These are phyloP conservation scores for Asclepias syriaca DNA, from an alignment of 257 asterid species.

Conservation along the genomic window DNA sequence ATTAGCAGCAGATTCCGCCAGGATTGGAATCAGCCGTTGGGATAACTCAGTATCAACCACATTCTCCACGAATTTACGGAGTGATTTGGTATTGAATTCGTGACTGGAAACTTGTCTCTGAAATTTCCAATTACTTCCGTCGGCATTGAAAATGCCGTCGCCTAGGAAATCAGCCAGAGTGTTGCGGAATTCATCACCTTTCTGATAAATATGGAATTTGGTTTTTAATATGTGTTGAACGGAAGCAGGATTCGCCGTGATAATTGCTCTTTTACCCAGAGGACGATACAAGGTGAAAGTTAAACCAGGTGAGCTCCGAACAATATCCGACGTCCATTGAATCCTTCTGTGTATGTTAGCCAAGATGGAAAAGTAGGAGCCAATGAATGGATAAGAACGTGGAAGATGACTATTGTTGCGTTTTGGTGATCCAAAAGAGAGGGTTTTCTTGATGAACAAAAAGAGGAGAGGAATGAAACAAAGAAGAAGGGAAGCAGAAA, in stretches of 20 bases:
- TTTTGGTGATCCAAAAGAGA: not conserved
- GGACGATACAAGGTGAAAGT: conserved; percentile 54
- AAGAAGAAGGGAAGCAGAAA: conserved; percentile 19
- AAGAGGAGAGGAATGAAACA: conserved; percentile 24
- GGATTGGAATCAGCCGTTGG: conserved; percentile 34
- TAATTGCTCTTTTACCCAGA: conserved; percentile 24
- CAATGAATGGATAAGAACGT: conserved; percentile 37
- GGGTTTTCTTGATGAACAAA: conserved; percentile 12
- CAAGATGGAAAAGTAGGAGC: conserved; percentile 28
- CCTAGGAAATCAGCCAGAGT: conserved; percentile 45
- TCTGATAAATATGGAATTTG: conserved; percentile 38
- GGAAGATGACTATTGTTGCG: conserved; percentile 22
- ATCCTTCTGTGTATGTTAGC: conserved; percentile 32
- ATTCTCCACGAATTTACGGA: conserved; percentile 39
- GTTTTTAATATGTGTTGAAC: conserved; percentile 54
- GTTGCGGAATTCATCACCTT: conserved; percentile 29
- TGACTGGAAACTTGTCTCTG: conserved; percentile 49
- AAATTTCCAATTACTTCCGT: conserved; percentile 46
- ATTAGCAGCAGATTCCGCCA: conserved; percentile 27
- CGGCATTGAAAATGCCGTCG: conserved; percentile 53
- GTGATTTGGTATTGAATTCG: conserved; percentile 44
- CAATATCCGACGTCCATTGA: conserved; percentile 46
- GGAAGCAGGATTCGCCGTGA: conserved; percentile 53
- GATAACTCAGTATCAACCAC: conserved; percentile 46
- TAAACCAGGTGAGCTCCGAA: conserved; percentile 29